phyloP scores from a whole-genome alignment of 495 filamentous ascomycete genomes.

The Aspergillus carlsbadensis region DNA sequence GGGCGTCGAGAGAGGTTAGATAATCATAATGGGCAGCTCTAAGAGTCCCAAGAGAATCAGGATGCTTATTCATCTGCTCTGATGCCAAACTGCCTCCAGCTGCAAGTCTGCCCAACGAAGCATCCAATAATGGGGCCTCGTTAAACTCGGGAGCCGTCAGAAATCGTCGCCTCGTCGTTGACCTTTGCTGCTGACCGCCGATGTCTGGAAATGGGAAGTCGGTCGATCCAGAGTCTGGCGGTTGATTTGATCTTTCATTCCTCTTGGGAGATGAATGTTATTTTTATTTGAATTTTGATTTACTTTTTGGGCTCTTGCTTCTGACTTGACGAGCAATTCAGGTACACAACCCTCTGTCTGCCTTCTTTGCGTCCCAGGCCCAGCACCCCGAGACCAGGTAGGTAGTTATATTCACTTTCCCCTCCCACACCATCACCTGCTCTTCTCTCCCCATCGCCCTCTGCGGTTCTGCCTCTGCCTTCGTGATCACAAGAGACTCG shows the following conservation, averaged over 20 bases:
- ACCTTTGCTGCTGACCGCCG: slow-evolving; percentile 39
- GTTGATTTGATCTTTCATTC: slow-evolving; percentile 12
- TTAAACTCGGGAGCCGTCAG: slow-evolving; percentile 34
- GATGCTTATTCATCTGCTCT: slow-evolving; percentile 17
- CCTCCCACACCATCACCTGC: slow-evolving; percentile 26
- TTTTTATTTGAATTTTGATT: slow-evolving; percentile 9
- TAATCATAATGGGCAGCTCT: background rate
- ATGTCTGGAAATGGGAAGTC: slow-evolving; percentile 16
- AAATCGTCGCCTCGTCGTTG: slow-evolving; percentile 29
- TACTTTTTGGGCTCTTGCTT: background rate
- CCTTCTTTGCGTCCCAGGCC: background rate
- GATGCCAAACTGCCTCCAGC: slow-evolving; percentile 18
- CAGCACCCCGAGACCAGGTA: background rate
- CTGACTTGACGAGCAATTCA: slow-evolving; percentile 8
- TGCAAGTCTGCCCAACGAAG: slow-evolving; percentile 54
- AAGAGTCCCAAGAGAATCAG: background rate
- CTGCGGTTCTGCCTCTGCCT: slow-evolving; percentile 7
- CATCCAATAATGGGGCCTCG: slow-evolving; percentile 41
- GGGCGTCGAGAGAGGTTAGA: slow-evolving; percentile 4
- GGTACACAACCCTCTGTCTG: slow-evolving; percentile 11
- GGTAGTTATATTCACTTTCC: slow-evolving; percentile 25
- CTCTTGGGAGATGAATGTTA: background rate
- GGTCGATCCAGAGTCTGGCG: slow-evolving; percentile 18
- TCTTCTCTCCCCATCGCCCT: slow-evolving; percentile 21
- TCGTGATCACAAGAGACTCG: slow-evolving; percentile 20